phyloP scores from a whole-genome alignment of 1,284 basidiomycete species.

The Gymnopus androsaceus region DNA sequence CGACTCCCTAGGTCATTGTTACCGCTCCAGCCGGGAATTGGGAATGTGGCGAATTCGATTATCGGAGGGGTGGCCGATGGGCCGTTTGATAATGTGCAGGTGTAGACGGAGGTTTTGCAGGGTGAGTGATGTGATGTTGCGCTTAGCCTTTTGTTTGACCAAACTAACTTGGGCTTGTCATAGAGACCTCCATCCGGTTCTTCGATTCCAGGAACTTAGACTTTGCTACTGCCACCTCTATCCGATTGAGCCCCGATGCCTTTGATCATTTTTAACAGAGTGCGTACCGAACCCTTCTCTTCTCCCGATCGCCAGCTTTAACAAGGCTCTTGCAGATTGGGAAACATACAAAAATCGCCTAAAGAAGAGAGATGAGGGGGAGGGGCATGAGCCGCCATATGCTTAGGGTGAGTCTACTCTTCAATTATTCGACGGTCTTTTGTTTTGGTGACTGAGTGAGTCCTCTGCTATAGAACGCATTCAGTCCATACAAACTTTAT shows the following conservation, averaged over 20 bases:
- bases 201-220: constrained; percentile 49
- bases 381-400: constrained; percentile 55
- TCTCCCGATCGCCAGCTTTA: no score
- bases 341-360: constrained; percentile 48
- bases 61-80: constrained; percentile 52
- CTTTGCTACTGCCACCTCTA: constrained; percentile 54
- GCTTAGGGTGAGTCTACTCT: constrained; percentile 39
- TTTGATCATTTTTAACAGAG: no score
- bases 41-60: constrained; percentile 55
- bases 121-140: constrained; percentile 27
- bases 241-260: constrained; percentile 50
- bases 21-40: constrained; percentile 53
- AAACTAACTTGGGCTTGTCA: neutral
- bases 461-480: constrained; percentile 37
- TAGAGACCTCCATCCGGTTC: constrained; percentile 46
- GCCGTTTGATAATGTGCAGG: constrained; percentile 50
- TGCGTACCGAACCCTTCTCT: neutral
- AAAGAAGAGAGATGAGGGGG: constrained; percentile 47
- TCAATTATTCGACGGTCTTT: no score
- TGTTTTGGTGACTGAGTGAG: constrained; percentile 5
- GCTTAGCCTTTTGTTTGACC: neutral
- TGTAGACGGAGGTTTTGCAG: constrained; percentile 55
- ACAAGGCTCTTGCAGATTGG: no score
- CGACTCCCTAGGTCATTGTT: constrained; percentile 47
- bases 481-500: constrained; percentile 43